These are phyloP conservation scores for Monosporascus sp. DNA, from an alignment of 2,329 filamentous ascomycete species.

Conservation along the genomic window DNA sequence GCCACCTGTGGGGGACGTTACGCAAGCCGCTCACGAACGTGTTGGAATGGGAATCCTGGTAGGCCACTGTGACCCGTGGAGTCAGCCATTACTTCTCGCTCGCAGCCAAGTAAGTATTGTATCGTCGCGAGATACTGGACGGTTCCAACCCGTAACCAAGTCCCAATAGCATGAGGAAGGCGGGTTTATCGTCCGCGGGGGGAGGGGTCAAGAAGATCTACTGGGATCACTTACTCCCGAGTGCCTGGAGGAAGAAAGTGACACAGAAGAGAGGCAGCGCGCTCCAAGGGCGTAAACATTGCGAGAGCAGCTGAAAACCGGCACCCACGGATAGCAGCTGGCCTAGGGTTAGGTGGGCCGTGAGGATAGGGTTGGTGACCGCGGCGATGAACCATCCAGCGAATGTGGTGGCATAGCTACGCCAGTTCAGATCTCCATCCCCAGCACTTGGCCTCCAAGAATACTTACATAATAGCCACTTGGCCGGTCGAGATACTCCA, in stretches of 20 bases:
- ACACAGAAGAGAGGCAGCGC: constrained; percentile 52
- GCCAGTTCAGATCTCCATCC: neutral
- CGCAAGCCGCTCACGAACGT: constrained; percentile 50
- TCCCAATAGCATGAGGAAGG: too few relatives aligned
- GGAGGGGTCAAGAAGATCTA: too few relatives aligned
- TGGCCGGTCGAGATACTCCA: constrained; percentile 37
- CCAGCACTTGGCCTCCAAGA: too few relatives aligned
- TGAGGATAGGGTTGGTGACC: constrained; percentile 48
- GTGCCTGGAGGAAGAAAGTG: constrained; percentile 52
- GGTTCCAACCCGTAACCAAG: too few relatives aligned
- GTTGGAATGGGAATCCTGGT: constrained; percentile 59
- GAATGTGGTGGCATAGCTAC: constrained; percentile 51
- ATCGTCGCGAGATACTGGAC: too few relatives aligned
- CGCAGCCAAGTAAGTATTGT: too few relatives aligned
- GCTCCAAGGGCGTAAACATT: constrained; percentile 50
- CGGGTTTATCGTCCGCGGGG: too few relatives aligned
- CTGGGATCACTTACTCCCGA: constrained; percentile 34
- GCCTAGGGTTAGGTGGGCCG: constrained; percentile 48
- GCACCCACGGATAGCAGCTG: constrained; percentile 53
- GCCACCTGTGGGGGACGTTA: constrained; percentile 50
- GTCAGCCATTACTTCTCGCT: too few relatives aligned
- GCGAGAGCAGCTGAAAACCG: constrained; percentile 46
- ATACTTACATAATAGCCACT: constrained; percentile 23
- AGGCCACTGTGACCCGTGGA: constrained; percentile 36
- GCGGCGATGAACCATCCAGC: constrained; percentile 56